Conservation (phyloP, 1,284 basidiomycete species). For the Leccinum pachyderme region DNA sequence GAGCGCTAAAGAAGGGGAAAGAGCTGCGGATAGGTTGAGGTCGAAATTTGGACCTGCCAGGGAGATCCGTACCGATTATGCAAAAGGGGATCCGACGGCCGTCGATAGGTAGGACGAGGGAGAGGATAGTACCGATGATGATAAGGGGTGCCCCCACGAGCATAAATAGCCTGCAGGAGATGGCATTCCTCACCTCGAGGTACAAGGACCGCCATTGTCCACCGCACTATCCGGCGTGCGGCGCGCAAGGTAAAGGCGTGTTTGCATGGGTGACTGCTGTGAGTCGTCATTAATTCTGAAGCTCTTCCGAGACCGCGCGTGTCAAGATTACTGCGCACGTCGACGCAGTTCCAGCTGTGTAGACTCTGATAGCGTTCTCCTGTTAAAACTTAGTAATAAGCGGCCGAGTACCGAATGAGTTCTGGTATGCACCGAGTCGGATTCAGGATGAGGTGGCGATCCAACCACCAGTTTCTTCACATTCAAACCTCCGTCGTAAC, state of each 20-base stretch:
- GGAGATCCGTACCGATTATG: constrained; percentile 14
- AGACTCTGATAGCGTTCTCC: too few species aligned
- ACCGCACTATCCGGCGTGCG: background rate
- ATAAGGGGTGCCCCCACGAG: background rate
- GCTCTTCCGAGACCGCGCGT: background rate
- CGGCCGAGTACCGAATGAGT: too few species aligned
- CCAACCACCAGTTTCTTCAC: too few species aligned
- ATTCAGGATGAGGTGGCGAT: too few species aligned
- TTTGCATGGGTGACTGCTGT: background rate
- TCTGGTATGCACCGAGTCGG: too few species aligned
- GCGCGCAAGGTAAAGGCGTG: constrained; percentile 9
- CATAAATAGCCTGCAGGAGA: constrained; percentile 6
- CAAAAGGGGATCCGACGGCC: background rate
- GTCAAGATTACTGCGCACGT: too few species aligned
- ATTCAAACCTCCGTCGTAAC: too few species aligned
- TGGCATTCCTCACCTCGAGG: background rate
- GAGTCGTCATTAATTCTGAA: background rate
- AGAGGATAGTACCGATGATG: background rate
- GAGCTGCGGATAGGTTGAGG: constrained; percentile 5
- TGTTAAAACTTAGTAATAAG: too few species aligned
- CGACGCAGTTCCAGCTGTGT: background rate
- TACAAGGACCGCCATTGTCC: constrained; percentile 1
- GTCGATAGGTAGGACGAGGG: background rate
- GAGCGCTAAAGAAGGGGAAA: background rate
- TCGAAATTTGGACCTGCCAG: constrained; percentile 4